Evolutionary conservation across 108 stramenopile species (phyloP).

Genomic region (Aureococcus anophagefferens): DNA sequence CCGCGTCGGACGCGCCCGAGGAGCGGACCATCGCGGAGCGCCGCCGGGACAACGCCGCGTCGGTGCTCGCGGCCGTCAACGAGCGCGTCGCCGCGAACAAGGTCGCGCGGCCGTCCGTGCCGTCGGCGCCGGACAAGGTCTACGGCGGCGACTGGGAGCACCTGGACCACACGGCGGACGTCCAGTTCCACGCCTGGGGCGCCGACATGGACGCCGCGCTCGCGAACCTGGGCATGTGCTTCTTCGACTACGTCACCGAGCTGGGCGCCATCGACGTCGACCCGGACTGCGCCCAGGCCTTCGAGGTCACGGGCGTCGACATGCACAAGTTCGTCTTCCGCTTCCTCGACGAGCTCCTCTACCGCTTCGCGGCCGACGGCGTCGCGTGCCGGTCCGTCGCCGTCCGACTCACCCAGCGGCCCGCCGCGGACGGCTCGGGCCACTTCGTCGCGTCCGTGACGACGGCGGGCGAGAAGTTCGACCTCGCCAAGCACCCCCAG

Average conservation of each 20-base stretch:
- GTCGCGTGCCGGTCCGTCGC: conserved; percentile 23
- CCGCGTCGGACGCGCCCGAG: no score
- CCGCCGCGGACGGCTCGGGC: no score
- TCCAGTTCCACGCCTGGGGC: conserved; percentile 65
- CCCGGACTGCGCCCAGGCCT: conserved; percentile 6
- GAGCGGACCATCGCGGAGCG: no score
- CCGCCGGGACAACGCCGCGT: no score
- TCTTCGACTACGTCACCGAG: conserved; percentile 67
- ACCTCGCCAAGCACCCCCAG: conserved; percentile 51
- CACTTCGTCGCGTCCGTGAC: neutral
- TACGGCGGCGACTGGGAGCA: conserved; percentile 28
- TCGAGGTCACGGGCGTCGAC: conserved; percentile 45
- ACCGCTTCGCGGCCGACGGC: conserved; percentile 42
- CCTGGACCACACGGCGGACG: conserved; percentile 68
- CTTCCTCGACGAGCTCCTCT: conserved; percentile 64
- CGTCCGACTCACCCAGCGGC: neutral
- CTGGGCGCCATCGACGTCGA: conserved; percentile 35
- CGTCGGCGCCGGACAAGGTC: no score
- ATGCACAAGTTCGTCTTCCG: conserved; percentile 39
- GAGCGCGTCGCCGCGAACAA: no score
- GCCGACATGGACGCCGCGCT: conserved; percentile 32
- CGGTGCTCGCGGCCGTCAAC: no score
- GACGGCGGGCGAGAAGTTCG: conserved; percentile 2
- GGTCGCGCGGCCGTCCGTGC: no score
- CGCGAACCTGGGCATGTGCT: conserved; percentile 31